Evolutionary conservation across 305 asterid genomes (phyloP).

Genomic region (Salvia sclarea): DNA sequence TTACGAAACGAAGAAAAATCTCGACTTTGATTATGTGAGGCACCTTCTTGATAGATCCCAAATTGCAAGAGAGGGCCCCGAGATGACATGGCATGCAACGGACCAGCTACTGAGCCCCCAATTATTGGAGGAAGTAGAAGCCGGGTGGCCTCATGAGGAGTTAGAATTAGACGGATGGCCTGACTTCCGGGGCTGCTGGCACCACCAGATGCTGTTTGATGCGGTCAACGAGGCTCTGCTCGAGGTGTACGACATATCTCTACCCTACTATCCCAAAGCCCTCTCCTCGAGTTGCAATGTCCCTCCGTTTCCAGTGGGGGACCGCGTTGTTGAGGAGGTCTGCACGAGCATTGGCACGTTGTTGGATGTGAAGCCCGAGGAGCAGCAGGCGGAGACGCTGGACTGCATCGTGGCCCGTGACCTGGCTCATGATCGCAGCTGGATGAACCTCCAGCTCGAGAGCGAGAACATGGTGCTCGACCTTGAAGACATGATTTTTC

Average conservation of each 20-base stretch:
- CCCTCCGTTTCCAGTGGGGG: constrained; percentile 50
- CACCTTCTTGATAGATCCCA: constrained; percentile 64
- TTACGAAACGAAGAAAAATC: constrained; percentile 18
- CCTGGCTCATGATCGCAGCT: constrained; percentile 48
- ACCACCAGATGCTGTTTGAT: constrained; percentile 71
- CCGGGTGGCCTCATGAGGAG: constrained; percentile 54
- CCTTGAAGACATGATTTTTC: constrained; percentile 65
- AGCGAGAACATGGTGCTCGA: constrained; percentile 59
- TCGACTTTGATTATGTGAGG: constrained; percentile 58
- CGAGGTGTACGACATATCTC: constrained; percentile 50
- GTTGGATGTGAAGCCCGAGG: constrained; percentile 40
- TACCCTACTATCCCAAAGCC: constrained; percentile 62
- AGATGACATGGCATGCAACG: constrained; percentile 48
- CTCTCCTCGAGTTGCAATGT: constrained; percentile 53
- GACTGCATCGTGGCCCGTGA: constrained; percentile 50
- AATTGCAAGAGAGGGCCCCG: constrained; percentile 40
- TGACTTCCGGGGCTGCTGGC: constrained; percentile 50
- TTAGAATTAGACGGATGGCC: constrained; percentile 34
- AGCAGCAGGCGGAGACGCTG: constrained; percentile 38
- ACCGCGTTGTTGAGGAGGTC: constrained; percentile 46
- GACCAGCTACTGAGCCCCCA: constrained; percentile 57
- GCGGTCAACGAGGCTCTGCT: constrained; percentile 59
- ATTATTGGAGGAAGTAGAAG: constrained; percentile 55
- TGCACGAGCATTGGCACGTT: constrained; percentile 32
- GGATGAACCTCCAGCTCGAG: constrained; percentile 89